Percentiles rank a stretch among this genome's conserved stretches.
Evolutionary conservation across 2,329 filamentous ascomycete species (phyloP).

Genomic region (Trichoderma brevicompactum): DNA sequence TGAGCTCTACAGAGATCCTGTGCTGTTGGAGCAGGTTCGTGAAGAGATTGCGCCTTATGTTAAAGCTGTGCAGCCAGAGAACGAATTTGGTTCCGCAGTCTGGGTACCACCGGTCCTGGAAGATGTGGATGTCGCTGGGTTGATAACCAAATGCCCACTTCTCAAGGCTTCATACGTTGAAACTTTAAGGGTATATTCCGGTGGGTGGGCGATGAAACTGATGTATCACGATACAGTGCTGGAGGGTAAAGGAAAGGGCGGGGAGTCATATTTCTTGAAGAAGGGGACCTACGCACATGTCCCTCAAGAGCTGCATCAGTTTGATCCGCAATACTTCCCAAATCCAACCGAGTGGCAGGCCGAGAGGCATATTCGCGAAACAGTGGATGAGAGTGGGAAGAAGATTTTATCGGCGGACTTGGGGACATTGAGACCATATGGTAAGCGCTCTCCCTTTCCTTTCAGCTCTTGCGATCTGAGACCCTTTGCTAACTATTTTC

Average conservation of each 20-base stretch:
- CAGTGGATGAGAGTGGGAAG: slow-evolving; percentile 34
- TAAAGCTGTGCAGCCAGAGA: slow-evolving; percentile 40
- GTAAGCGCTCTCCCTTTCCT: slow-evolving; percentile 34
- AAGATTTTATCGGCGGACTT: slow-evolving; percentile 34
- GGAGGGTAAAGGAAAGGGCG: slow-evolving; percentile 34
- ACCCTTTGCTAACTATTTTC: background rate
- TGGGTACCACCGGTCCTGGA: slow-evolving; percentile 43
- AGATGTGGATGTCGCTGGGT: slow-evolving; percentile 43
- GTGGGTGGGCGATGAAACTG: slow-evolving; percentile 40
- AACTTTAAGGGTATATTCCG: slow-evolving; percentile 46
- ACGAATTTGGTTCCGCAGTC: slow-evolving; percentile 45
- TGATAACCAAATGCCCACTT: slow-evolving; percentile 44
- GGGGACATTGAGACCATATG: slow-evolving; percentile 41
- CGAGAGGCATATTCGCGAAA: slow-evolving; percentile 41
- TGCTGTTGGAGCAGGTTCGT: slow-evolving; percentile 45
- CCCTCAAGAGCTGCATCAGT: slow-evolving; percentile 42
- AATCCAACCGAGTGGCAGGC: slow-evolving; percentile 44
- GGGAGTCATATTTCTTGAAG: slow-evolving; percentile 38
- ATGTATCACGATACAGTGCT: slow-evolving; percentile 43
- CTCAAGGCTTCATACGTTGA: slow-evolving; percentile 49
- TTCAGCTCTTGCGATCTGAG: background rate
- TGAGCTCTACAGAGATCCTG: slow-evolving; percentile 46
- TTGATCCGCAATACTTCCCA: slow-evolving; percentile 41
- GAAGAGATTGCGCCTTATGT: slow-evolving; percentile 45
- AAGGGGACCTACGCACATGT: slow-evolving; percentile 45